Evolutionary conservation across 768 basidiomycete species (phyloP).

Genomic region (Panus rudis): DNA sequence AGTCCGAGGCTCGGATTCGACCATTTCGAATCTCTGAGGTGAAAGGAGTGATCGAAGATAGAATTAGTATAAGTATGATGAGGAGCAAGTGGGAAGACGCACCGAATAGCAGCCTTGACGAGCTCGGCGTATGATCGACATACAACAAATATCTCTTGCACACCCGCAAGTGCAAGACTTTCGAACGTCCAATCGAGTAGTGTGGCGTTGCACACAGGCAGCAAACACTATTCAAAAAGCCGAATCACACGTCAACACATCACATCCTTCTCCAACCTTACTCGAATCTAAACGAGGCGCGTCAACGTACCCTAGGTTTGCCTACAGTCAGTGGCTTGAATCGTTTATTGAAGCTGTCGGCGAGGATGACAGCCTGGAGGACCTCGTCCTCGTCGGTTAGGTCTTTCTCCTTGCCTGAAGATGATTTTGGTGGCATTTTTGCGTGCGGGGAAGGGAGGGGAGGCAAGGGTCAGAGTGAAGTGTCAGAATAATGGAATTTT

Average conservation of each 20-base stretch:
- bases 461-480: constrained; percentile 17
- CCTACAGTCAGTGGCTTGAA: constrained; percentile 86
- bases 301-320: constrained; percentile 69
- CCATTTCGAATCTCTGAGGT: constrained; percentile 72
- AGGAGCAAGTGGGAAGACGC: constrained; percentile 20
- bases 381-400: constrained; percentile 74
- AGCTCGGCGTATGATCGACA: constrained; percentile 86
- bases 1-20: constrained; percentile 71
- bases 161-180: constrained; percentile 87
- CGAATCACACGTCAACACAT: constrained; percentile 3
- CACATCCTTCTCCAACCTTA: no score
- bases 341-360: constrained; percentile 92
- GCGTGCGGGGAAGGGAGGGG: constrained; percentile 36
- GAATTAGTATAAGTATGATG: constrained; percentile 5
- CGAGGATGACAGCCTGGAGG: constrained; percentile 90
- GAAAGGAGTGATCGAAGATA: not conserved
- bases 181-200: constrained; percentile 97
- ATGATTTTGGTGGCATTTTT: constrained; percentile 60
- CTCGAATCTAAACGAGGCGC: not conserved
- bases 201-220: constrained; percentile 92
- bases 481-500: constrained; percentile 4
- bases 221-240: constrained; percentile 55
- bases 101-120: constrained; percentile 83
- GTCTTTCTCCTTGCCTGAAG: constrained; percentile 54
- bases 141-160: constrained; percentile 94